Evolutionary conservation across 345 rosid genomes (phyloP).

Genomic region (Gossypium australe): DNA sequence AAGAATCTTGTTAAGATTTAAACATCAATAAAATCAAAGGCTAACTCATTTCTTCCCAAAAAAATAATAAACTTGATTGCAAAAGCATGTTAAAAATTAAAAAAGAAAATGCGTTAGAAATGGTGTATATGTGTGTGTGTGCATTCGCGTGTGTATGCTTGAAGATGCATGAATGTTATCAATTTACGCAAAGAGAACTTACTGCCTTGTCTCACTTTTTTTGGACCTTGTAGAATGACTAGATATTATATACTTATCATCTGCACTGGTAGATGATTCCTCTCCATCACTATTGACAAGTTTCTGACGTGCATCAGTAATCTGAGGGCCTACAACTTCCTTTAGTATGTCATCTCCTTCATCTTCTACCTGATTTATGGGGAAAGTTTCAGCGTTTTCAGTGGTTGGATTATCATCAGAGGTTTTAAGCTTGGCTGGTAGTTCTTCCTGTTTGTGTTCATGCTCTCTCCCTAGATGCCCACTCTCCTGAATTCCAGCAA

Average conservation of each 20-base stretch:
- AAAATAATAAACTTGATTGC: not conserved
- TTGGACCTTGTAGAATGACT: constrained; percentile 15
- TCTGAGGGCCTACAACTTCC: constrained; percentile 21
- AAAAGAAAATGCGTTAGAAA: not conserved
- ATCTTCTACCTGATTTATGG: constrained; percentile 7
- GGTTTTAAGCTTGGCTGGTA: not conserved
- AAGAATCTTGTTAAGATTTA: constrained; percentile 2
- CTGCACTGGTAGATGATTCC: constrained; percentile 16
- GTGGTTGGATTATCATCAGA: constrained; percentile 10
- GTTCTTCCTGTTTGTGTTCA: constrained; percentile 22
- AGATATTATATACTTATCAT: constrained; percentile 25
- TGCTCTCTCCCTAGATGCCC: constrained; percentile 13
- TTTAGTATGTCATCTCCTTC: constrained; percentile 7
- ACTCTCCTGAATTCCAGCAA: constrained; percentile 11
- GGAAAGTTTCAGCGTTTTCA: constrained; percentile 3
- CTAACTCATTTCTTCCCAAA: not conserved
- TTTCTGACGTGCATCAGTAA: constrained; percentile 9
- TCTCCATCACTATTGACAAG: constrained; percentile 21
- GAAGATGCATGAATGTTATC: not conserved
- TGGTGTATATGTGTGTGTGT: not conserved
- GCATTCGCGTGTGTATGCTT: not conserved
- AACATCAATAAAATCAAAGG: not conserved
- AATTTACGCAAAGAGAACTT: constrained; percentile 13
- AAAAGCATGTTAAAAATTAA: not conserved
- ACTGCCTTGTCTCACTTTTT: constrained; percentile 17